These are phyloP conservation scores for Sisymbrium irio DNA, from an alignment of 345 rosid species.

Conservation along the genomic window DNA sequence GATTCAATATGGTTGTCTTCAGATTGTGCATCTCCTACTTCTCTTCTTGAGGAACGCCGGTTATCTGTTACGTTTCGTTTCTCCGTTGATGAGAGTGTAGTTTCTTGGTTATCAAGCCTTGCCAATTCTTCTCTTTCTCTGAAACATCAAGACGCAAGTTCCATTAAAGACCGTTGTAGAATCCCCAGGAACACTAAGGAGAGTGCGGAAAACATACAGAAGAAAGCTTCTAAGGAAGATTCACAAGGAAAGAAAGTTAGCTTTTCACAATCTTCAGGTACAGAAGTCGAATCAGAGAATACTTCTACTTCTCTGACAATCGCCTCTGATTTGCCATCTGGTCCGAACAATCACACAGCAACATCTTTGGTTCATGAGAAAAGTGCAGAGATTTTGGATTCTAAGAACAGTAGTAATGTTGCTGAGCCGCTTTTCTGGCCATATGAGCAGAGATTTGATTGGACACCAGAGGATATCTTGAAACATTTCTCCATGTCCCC, in stretches of 20 bases:
- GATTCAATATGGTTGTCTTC: constrained; percentile 56
- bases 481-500: constrained; percentile 58
- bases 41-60: constrained; percentile 39
- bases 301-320: neutral
- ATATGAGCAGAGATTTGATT: constrained; percentile 41
- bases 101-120: constrained; percentile 45
- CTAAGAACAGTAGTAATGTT: constrained; percentile 9
- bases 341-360: neutral
- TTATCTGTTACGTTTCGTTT: constrained; percentile 39
- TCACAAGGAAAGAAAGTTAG: constrained; percentile 34
- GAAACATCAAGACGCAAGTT: constrained; percentile 29
- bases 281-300: constrained; percentile 13
- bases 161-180: neutral
- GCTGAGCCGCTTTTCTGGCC: constrained; percentile 61
- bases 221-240: neutral
- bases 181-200: constrained; percentile 1
- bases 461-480: constrained; percentile 47
- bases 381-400: constrained; percentile 23
- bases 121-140: constrained; percentile 35
- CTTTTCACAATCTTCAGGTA: constrained; percentile 20
- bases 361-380: constrained; percentile 10
- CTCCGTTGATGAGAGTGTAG: constrained; percentile 39
- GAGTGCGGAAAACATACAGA: constrained; percentile 7
- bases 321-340: constrained; percentile 10
- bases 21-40: constrained; percentile 37